Conservation (phyloP, 1,284 basidiomycete species). For the Puccinia hordei region DNA sequence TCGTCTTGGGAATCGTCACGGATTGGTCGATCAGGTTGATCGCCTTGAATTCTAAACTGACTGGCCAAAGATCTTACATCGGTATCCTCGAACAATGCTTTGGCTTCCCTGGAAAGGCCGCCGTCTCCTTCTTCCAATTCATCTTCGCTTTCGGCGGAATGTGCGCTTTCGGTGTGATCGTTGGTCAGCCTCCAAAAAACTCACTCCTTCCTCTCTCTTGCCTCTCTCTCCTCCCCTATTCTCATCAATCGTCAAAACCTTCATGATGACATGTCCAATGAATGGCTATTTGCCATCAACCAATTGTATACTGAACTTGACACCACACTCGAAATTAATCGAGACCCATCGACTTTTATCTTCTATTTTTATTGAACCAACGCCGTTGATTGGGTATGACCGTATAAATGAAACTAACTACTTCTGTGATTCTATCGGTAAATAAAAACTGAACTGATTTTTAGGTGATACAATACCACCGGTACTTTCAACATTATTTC, state of each 20-base stretch:
- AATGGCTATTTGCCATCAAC: no score
- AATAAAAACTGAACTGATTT: slow-evolving; percentile 5
- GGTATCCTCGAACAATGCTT: slow-evolving; percentile 94
- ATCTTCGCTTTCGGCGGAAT: slow-evolving; percentile 68
- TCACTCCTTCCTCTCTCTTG: no score
- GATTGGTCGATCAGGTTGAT: slow-evolving; percentile 99
- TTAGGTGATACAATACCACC: slow-evolving; percentile 89
- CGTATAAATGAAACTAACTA: no score
- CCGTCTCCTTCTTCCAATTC: slow-evolving; percentile 96
- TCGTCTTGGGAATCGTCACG: slow-evolving; percentile 78
- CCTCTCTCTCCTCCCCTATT: no score
- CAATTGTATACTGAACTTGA: no score
- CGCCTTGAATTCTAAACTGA: slow-evolving; percentile 88
- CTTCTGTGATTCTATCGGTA: background rate
- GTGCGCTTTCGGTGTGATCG: slow-evolving; percentile 92
- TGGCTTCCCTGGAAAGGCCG: slow-evolving; percentile 79
- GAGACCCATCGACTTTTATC: no score
- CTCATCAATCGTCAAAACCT: no score
- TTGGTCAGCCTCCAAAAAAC: slow-evolving; percentile 52
- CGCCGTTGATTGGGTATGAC: no score
- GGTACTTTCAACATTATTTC: slow-evolving; percentile 84
- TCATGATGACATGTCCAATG: background rate
- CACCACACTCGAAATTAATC: no score
- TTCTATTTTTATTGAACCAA: no score
- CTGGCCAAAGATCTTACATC: slow-evolving; percentile 88